Evolutionary conservation across 2,329 filamentous ascomycete species (phyloP), one percentile per base, ranked within the genome.

Genomic region (Dryadomyces quercivorus): DNA sequence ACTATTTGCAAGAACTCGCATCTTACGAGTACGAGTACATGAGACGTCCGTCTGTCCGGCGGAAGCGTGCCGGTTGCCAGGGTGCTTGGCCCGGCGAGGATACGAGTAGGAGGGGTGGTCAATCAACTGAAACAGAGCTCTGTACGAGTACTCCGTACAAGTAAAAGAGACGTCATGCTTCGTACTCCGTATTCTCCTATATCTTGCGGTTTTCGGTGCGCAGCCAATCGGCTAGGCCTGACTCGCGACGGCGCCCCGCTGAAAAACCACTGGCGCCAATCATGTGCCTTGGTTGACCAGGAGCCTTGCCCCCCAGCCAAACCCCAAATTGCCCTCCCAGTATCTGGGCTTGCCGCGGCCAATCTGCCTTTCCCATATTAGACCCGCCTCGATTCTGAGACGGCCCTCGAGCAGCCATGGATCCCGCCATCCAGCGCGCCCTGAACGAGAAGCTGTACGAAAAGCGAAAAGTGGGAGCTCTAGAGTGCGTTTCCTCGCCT

Each of bases 381-480:
- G 13, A 13, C 46, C 3, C 26, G 18, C 16, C 26, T n/a, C 22
- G 18, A 22, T 56, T 21, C n/a, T 38, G 18, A 26, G 8, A 4
- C 47, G 9, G 26, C 16, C 16, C n/a, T 20, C 15, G 4, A 7
- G 6, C 12, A 18, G 36, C 44, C 64, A 96, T 97, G 91, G 92
- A 97, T 75, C 76, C 81, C 65, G 85, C 84, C 67, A 88, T 96
- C 67, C 89, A 94, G 71, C 88, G 92, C 63, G 80, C 91, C 61
- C 77, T 98, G 67, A 95, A 94, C 68, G 93, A 98, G 73, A 98
- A 96, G 80, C 85, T 97, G 66, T 98, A 98, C 70, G 93, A 98
- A 68, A 95, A 94, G 76, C 83, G 94, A 67, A 98, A 98, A 72
- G 85, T 90, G 65, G 93, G 93, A 60, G 93, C 94, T 63, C 81